Evolutionary conservation across 495 filamentous ascomycete species (phyloP), one percentile per base, ranked within the genome.

Genomic region (Aspergillus indologenus): DNA sequence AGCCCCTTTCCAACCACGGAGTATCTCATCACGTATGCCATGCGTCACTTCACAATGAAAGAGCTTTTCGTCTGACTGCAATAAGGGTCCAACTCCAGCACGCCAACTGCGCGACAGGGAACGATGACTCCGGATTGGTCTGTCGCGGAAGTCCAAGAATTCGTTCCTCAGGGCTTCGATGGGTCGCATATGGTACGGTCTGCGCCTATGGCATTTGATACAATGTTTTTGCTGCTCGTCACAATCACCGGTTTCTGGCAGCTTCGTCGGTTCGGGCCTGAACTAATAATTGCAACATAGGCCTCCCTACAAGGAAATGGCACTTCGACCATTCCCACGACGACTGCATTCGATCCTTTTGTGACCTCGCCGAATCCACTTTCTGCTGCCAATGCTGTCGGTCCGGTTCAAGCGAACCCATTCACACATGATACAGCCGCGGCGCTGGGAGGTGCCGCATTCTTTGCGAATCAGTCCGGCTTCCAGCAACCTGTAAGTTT

Each of bases 1-100:
- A n/a, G 89, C 90, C 51, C 87, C 91, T 12, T 98, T 98, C 64
- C 96, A 91, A 43, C 94, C 94, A 18, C 81, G 78, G 64, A 71
- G 65, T 54, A 57, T 72, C 20, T 66, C 71, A 59, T 75, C 78
- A 64, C 77, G 78, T 78, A 74, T 57, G 72, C 34, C 46, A 23
- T 50, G 64, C 26, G 45, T 23, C 34, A n/a, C 26, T 48, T 34
- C 42, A 12, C 12, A 46, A 26, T 21, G 42, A 34, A 12, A n/a
- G 44, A 12, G 24, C 24, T 24, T 56, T n/a, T 45, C 31, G 44
- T 60, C 74, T 78, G 66, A 79, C 67, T 34, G 54, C 34, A 31
- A 48, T 34, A 64, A 77, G 75, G 75, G 45, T 78, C 75, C 18
- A 76, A 75, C 53, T 58, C 77, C 14, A 75, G 74, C 60, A 79